Conservation (phyloP, 768 basidiomycete genomes). For the Hemileccinum impolitum region DNA sequence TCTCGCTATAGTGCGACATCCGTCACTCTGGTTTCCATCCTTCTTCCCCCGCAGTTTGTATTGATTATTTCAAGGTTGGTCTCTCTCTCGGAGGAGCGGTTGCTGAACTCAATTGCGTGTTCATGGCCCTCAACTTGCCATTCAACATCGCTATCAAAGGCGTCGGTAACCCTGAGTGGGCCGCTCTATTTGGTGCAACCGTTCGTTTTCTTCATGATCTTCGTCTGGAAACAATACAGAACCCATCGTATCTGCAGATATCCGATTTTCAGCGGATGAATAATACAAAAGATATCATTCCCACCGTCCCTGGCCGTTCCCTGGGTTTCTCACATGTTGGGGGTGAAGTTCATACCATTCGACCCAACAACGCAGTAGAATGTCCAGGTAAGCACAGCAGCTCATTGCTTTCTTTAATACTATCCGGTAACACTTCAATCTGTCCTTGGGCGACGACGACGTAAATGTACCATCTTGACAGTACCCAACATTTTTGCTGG, state of each 20-base stretch:
- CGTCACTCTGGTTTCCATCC: slow-evolving; percentile 39
- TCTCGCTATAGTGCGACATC: slow-evolving; percentile 33
- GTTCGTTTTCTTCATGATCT: slow-evolving; percentile 10
- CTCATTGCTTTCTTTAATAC: background rate
- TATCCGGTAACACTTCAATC: background rate
- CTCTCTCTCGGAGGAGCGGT: slow-evolving; percentile 54
- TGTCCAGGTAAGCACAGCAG: slow-evolving; percentile 36
- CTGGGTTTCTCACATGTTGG: slow-evolving; percentile 43
- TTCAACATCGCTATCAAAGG: slow-evolving; percentile 31
- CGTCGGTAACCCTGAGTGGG: slow-evolving; percentile 28
- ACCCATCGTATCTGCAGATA: slow-evolving; percentile 8
- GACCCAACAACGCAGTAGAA: slow-evolving; percentile 32
- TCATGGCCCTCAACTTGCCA: slow-evolving; percentile 47
- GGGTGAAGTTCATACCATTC: slow-evolving; percentile 44
- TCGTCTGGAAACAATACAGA: background rate
- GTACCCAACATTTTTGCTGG: slow-evolving; percentile 54
- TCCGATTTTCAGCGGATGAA: slow-evolving; percentile 28
- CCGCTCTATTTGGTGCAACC: slow-evolving; percentile 24
- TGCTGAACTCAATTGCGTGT: slow-evolving; percentile 49
- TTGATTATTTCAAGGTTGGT: slow-evolving; percentile 32
- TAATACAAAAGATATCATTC: slow-evolving; percentile 43
- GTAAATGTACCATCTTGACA: slow-evolving; percentile 50
- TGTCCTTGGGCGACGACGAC: slow-evolving; percentile 48
- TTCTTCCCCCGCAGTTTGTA: background rate
- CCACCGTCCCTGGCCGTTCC: slow-evolving; percentile 52